A percentile compares a stretch with the other conserved stretches of the same genome.
These are phyloP conservation scores for Pleodorina starrii DNA, from an alignment of 139 green algal species.

Conservation along the genomic window DNA sequence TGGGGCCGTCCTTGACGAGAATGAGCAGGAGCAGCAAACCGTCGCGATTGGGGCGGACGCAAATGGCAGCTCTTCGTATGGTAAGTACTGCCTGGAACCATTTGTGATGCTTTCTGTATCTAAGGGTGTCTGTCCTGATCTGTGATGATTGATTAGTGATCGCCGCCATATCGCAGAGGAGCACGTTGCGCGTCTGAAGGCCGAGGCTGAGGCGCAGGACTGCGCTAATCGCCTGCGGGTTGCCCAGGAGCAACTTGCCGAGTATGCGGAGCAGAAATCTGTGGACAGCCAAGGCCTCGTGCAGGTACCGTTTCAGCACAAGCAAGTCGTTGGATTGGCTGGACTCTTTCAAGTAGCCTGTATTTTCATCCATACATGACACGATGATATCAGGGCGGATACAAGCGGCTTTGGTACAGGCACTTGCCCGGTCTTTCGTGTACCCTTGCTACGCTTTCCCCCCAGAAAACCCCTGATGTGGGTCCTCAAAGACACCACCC, in stretches of 20 bases:
- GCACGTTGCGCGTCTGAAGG: conserved; percentile 74
- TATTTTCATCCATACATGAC: too few species aligned
- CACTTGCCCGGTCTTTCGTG: too few species aligned
- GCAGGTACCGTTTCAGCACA: not conserved
- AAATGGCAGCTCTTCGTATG: not conserved
- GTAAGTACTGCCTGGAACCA: not conserved
- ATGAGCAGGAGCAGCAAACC: not conserved
- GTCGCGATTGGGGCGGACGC: not conserved
- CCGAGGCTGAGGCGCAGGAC: conserved; percentile 81
- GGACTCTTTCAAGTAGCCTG: too few species aligned
- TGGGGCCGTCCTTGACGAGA: conserved; percentile 28
- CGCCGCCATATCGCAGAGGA: conserved; percentile 72
- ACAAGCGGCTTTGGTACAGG: too few species aligned
- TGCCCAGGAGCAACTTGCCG: conserved; percentile 83
- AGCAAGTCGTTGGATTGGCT: too few species aligned
- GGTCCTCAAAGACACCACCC: too few species aligned
- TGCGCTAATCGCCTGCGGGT: conserved; percentile 74
- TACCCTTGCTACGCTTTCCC: too few species aligned
- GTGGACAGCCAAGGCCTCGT: not conserved
- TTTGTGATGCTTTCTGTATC: too few species aligned
- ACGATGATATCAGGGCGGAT: too few species aligned
- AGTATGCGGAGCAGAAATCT: conserved; percentile 82
- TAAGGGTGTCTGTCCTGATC: too few species aligned
- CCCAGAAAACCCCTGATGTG: too few species aligned
- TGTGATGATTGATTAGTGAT: too few species aligned